Evolutionary conservation across 78 protist species (phyloP).

Genomic region (Carpediemonas membranifera): DNA sequence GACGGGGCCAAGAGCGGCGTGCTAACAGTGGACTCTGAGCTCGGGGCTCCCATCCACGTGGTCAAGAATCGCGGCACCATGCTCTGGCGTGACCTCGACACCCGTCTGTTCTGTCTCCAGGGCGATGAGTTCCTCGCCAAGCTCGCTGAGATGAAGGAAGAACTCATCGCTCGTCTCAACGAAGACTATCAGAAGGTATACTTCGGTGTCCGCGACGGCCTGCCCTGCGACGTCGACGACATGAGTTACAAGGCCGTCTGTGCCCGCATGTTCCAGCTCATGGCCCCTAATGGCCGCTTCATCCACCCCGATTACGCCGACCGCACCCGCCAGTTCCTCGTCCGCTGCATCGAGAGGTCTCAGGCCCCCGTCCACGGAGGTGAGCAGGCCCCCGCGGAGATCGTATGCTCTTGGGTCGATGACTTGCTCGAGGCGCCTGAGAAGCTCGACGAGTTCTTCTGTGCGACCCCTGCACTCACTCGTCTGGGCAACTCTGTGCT

Average conservation of each 20-base stretch:
- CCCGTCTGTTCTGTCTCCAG: conserved; percentile 21
- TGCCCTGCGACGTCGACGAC: conserved; percentile 8
- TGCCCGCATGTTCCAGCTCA: conserved; percentile 26
- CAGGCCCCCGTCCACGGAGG: too few relatives aligned
- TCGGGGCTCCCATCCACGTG: conserved; percentile 62
- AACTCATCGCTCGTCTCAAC: conserved; percentile 37
- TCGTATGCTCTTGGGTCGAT: too few relatives aligned
- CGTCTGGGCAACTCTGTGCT: conserved; percentile 2
- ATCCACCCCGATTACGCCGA: conserved; percentile 11
- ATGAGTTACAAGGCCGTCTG: conserved; percentile 43
- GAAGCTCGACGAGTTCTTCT: too few relatives aligned
- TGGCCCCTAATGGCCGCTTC: conserved; percentile 19
- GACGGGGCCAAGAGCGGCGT: conserved; percentile 32
- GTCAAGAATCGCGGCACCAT: conserved; percentile 38
- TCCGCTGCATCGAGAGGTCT: too few relatives aligned
- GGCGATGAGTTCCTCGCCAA: neutral
- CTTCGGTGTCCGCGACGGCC: conserved; percentile 42
- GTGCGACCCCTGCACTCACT: too few relatives aligned
- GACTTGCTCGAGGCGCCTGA: too few relatives aligned
- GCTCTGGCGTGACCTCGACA: conserved; percentile 40
- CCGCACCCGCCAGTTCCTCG: conserved; percentile 4
- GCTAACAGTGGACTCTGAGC: conserved; percentile 44
- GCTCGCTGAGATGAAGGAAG: conserved; percentile 4
- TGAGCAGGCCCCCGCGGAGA: too few relatives aligned
- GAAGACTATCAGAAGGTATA: conserved; percentile 45